phyloP scores from a whole-genome alignment of 176 grass and related monocot genomes.

The Saccharum spontaneum region DNA sequence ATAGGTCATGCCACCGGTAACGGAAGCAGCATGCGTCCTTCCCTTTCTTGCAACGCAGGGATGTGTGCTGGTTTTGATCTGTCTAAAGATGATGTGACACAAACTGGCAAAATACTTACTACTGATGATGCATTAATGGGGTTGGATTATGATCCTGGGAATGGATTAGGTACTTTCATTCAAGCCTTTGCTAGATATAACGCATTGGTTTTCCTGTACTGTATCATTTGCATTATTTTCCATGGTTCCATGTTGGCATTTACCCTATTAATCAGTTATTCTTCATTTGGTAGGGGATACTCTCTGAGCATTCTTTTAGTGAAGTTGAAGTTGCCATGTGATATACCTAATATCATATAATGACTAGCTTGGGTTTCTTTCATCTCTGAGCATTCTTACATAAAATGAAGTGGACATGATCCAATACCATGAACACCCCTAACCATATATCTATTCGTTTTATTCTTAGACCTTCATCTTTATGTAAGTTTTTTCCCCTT shows the following conservation, averaged over 20 bases:
- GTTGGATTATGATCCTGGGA: constrained; percentile 63
- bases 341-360: background rate
- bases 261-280: background rate
- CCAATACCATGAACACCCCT: background rate
- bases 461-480: background rate
- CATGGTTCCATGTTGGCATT: constrained; percentile 5
- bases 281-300: background rate
- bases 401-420: background rate
- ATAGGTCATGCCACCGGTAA: constrained; percentile 55
- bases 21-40: constrained; percentile 66
- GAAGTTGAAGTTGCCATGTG: constrained; percentile 3
- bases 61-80: constrained; percentile 55
- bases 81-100: constrained; percentile 87
- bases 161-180: constrained; percentile 61
- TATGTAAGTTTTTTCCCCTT: background rate
- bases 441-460: background rate
- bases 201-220: constrained; percentile 10
- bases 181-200: constrained; percentile 21
- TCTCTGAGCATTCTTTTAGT: constrained; percentile 14
- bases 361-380: background rate
- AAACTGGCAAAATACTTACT: constrained; percentile 49
- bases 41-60: constrained; percentile 91
- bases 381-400: too few relatives aligned
- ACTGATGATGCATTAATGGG: constrained; percentile 47
- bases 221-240: constrained; percentile 8